Base-by-base conservation (phyloP, 2,329 filamentous ascomycete species). In the Pleoardoris graminearum region DNA sequence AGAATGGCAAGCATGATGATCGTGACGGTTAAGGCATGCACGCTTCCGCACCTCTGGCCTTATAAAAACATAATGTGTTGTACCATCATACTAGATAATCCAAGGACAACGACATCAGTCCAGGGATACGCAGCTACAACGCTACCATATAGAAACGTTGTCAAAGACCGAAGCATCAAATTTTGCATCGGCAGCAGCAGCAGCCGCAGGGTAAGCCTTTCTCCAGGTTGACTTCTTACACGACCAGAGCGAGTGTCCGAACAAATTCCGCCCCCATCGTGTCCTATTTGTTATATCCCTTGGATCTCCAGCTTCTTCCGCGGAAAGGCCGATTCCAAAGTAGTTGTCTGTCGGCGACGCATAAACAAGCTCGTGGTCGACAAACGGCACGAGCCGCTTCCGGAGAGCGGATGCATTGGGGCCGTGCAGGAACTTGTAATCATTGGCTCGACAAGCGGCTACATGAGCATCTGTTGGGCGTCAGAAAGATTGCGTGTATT, bases 181-280 rank as follows among this genome's bases (percentile, higher is more conserved):
- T 27, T 27, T 27, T 5, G 25, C 25, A 27, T 27, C 10, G 10
- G 25, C 25, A 27, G 25, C 25, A 27, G 25, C 25, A 27, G 25
- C 25, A 5, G 25, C 25, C 10, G 25, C 25, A 10, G 33, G 33
- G 16, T 36, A 3, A 4, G 33, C 33, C 33, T 16, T 16, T 7
- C n/a, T 6, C 8, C n/a, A 36, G 12, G 33, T 36, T n/a, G n/a
- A 3, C 8, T 17, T 16, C 33, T 36, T 36, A n/a, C 14, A n/a
- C 10, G 3, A 36, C 14, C 8, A 16, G 7, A 36, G n/a, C 33
- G 33, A 36, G 4, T 36, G 33, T n/a, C 50, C 50, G 16, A 49
- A 48, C 11, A 44, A 6, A 48, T 53, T 53, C 14, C 8, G 16
- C 7, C 50, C 50, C 50, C 50, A 53, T n/a, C 37, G 32, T 19